Evolutionary conservation across 1,284 basidiomycete species (phyloP), one percentile per base, ranked within the genome.

Genomic region (Singerocomus rubriflavus): DNA sequence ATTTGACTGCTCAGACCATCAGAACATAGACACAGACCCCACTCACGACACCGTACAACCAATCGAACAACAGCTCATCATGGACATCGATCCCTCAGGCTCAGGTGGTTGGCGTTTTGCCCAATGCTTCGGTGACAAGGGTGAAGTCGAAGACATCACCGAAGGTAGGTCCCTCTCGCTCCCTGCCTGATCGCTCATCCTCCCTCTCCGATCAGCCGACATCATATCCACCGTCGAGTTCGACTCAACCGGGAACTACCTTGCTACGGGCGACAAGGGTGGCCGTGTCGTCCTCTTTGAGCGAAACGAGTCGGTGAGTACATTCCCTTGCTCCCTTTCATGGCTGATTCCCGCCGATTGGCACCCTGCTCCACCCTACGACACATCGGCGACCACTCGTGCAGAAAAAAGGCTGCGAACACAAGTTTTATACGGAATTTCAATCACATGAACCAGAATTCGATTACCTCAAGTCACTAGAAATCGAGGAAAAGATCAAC

Each of bases 401-500:
- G 54, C 67, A 95, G 91, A 99, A 99, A 90, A 98, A 98, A 73
- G 94, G 94, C 55, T 99, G 97, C 78, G 97, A 99, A 75, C 99
- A 99, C 85, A 98, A 98, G 74, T 99, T 99, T 73, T 98, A 99
- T 73, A 99, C 97, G 54, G 97, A 99, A 73, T 97, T 99, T 70
- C 97, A 99, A 79, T 97, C 93, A 39, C 97, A 99, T 71, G 97
- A 99, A 71, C 97, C 97, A 52, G 97, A 99, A 72, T 99, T 99
- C 72, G 97, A 99, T 78, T 99, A 99, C 71, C 86, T 99, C 70
- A 99, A 99, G 79, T 97, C 93, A 30, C 80, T 99, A 60, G 97
- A 99, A 80, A 99, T 99, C 71, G 97, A 99, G 74, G 97, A 99
- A 79, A 99, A 99, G 87, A 99, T 99, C 80, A 99, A 99, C 80